Percentiles rank a stretch among this genome's conserved stretches.
phyloP scores from a whole-genome alignment of 768 basidiomycete genomes.

The Polyporus arcularius region DNA sequence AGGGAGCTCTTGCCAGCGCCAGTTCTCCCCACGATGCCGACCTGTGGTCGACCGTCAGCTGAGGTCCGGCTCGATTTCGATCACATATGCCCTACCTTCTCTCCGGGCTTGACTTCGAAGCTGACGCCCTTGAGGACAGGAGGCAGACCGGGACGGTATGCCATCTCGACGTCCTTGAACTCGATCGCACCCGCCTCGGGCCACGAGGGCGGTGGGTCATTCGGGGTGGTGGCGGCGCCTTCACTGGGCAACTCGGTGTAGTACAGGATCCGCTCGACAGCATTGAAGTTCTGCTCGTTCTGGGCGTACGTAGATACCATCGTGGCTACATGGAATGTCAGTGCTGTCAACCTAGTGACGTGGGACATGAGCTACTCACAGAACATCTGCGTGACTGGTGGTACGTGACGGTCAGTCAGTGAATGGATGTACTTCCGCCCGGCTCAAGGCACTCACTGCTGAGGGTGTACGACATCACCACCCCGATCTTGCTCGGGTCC shows the following conservation, averaged over 20 bases:
- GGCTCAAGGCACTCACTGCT: conserved; percentile 40
- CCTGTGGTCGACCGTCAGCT: conserved; percentile 16
- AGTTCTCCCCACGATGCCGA: conserved; percentile 52
- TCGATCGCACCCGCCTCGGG: conserved; percentile 72
- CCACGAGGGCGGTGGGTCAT: conserved; percentile 68
- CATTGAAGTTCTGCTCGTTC: conserved; percentile 73
- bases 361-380: conserved; percentile 37
- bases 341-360: neutral
- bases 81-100: conserved; percentile 59
- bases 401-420: neutral
- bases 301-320: conserved; percentile 58
- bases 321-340: conserved; percentile 38
- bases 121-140: conserved; percentile 80
- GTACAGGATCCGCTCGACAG: conserved; percentile 68
- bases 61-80: neutral
- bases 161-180: conserved; percentile 74
- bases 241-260: conserved; percentile 66
- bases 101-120: conserved; percentile 69
- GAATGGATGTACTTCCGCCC: neutral
- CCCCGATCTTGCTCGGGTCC: conserved; percentile 59
- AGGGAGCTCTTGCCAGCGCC: conserved; percentile 59
- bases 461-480: conserved; percentile 33
- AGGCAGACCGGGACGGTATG: conserved; percentile 85
- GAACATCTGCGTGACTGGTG: conserved; percentile 52
- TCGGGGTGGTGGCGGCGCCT: conserved; percentile 40